phyloP scores from a whole-genome alignment of 2,329 filamentous ascomycete species.

The Coniella lustricola region DNA sequence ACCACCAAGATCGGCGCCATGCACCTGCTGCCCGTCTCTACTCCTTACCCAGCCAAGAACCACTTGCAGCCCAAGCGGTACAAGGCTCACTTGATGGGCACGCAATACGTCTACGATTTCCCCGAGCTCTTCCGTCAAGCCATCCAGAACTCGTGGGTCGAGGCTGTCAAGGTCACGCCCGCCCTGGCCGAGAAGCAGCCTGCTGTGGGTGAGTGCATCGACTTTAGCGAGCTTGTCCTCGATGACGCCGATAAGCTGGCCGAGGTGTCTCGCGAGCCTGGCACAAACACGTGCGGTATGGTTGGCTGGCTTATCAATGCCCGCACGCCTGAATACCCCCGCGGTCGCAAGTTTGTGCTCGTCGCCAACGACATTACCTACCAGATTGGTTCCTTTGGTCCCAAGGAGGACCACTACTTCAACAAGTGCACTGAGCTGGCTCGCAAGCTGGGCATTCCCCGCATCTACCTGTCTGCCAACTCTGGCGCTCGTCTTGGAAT shows the following conservation, averaged over 20 bases:
- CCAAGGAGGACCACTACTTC: conserved; percentile 96
- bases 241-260: conserved; percentile 89
- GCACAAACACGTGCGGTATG: conserved; percentile 96
- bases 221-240: conserved; percentile 88
- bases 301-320: conserved; percentile 96
- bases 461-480: conserved; percentile 97
- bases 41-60: conserved; percentile 96
- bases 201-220: conserved; percentile 80
- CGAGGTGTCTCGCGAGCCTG: conserved; percentile 90
- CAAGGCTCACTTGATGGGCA: conserved; percentile 98
- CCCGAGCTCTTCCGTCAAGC: conserved; percentile 98
- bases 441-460: conserved; percentile 86
- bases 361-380: conserved; percentile 99
- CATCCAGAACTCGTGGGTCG: conserved; percentile 89
- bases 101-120: conserved; percentile 99
- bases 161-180: conserved; percentile 66
- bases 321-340: conserved; percentile 90
- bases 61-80: conserved; percentile 98
- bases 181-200: conserved; percentile 74
- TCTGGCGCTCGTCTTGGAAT: conserved; percentile 96
- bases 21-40: conserved; percentile 84
- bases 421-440: conserved; percentile 97
- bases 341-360: conserved; percentile 86
- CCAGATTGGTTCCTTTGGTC: conserved; percentile 97
- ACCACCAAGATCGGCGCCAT: conserved; percentile 92